Conservation (phyloP, 2,329 filamentous ascomycete genomes). For the Aspergillus pseudonomiae region DNA sequence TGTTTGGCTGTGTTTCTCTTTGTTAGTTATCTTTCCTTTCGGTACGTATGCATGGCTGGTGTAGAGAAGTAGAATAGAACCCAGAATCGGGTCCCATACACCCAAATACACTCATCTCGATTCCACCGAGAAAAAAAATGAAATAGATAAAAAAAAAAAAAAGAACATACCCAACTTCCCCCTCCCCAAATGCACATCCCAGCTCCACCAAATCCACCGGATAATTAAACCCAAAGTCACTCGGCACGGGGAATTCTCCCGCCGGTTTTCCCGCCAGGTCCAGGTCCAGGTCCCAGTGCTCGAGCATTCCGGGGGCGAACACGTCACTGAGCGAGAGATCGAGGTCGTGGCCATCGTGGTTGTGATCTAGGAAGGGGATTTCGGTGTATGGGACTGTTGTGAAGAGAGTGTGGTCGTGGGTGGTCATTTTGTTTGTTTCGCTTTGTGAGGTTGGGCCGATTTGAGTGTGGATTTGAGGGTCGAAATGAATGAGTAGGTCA, state of each 20-base stretch:
- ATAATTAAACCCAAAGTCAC: not conserved
- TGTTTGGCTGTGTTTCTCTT: not conserved
- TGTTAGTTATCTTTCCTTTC: not conserved
- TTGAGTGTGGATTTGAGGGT: too few species aligned
- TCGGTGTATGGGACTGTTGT: not conserved
- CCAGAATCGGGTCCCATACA: not conserved
- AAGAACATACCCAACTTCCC: not conserved
- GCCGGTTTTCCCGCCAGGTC: not conserved
- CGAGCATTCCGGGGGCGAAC: not conserved
- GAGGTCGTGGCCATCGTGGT: not conserved
- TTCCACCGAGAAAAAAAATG: not conserved
- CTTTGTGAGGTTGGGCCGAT: too few species aligned
- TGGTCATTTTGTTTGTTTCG: not conserved
- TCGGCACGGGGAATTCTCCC: not conserved
- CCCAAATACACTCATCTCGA: not conserved
- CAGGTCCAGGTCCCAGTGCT: not conserved
- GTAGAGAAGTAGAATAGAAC: not conserved
- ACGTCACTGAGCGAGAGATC: not conserved
- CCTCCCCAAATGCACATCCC: not conserved
- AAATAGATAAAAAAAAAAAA: not conserved
- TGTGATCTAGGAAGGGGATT: not conserved
- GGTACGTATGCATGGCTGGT: not conserved
- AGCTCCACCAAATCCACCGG: conserved; percentile 3
- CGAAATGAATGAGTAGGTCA: too few species aligned
- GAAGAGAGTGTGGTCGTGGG: not conserved